Base-by-base conservation (phyloP, 768 basidiomycete species). In the Arthromyces matolae region DNA sequence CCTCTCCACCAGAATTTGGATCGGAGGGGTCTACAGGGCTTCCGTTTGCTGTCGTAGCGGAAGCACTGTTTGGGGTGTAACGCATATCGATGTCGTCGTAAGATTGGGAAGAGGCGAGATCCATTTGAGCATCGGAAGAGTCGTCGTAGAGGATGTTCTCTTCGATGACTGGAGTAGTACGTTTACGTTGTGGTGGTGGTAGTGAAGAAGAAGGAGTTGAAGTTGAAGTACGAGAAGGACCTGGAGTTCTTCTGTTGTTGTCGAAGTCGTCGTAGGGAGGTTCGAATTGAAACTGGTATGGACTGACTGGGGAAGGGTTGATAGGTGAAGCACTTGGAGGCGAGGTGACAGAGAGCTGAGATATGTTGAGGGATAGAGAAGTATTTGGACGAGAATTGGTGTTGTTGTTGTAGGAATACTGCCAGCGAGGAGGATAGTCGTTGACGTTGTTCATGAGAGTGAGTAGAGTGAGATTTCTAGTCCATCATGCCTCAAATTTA, bases 161-260 rank as follows among this genome's bases (percentile, higher is more conserved):
- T 39, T 75, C 72, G 20, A 72, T 64, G 18, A 73, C 64, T 49
- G 68, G 62, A 42, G 70, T n/a, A n/a, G n/a, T n/a, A n/a, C n/a
- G n/a, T n/a, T n/a, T n/a, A n/a, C n/a, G n/a, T n/a, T n/a, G n/a
- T n/a, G n/a, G n/a, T n/a, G n/a, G n/a, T n/a, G n/a, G n/a, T 70
- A 20, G 78, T 71, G 14, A 75, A 80, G 59, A 86, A 83, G 60
- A 81, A 83, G 49, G 86, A 75, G 64, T 87, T 87, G 29, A 83
- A 71, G 1, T 84, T 81, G 8, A 84, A 71, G 13, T 80, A 65
- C 8, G 80, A 76, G 23, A 79, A 71, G 18, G 81, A 72, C 37
- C 68, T 49, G 47, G 56, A 59, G 64, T 43, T 59, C 56, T 52
- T 54, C 70, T 35, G 60, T 56, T 47, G 58, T 56, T 43, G 63